A percentile compares a stretch with the other conserved stretches of the same genome.
phyloP scores from a whole-genome alignment of 2,329 filamentous ascomycete species.

The Trematosphaeria pertusa region DNA sequence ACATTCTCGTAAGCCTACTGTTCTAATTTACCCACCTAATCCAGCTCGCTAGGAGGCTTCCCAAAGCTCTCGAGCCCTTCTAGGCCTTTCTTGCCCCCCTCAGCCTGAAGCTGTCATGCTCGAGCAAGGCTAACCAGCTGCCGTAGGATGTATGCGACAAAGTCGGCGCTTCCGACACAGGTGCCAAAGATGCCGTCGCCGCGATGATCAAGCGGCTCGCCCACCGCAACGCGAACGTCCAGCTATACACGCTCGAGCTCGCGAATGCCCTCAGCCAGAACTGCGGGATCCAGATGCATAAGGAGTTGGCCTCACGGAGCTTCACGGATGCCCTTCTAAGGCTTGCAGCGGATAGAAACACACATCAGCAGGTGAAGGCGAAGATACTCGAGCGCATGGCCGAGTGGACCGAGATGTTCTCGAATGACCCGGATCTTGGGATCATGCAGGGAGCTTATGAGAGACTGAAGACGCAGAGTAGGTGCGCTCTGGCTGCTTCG shows the following conservation, averaged over 20 bases:
- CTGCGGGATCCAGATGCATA: conserved; percentile 84
- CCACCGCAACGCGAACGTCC: conserved; percentile 94
- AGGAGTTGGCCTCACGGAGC: conserved; percentile 86
- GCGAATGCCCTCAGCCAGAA: conserved; percentile 92
- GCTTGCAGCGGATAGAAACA: conserved; percentile 91
- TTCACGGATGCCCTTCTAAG: conserved; percentile 94
- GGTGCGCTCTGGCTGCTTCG: not conserved
- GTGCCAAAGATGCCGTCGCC: conserved; percentile 83
- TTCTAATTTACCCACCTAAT: no score
- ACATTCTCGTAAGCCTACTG: conserved; percentile 65
- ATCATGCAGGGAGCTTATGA: conserved; percentile 97
- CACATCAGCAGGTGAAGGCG: conserved; percentile 93
- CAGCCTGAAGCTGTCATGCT: no score
- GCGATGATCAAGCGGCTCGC: conserved; percentile 91
- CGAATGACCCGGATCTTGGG: conserved; percentile 84
- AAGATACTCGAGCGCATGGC: conserved; percentile 98
- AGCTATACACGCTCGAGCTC: conserved; percentile 90
- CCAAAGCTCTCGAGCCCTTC: no score
- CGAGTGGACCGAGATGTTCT: conserved; percentile 96
- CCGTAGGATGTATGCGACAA: conserved; percentile 66
- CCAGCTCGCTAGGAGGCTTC: not conserved
- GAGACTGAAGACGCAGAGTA: conserved; percentile 77
- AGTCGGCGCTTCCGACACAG: conserved; percentile 59
- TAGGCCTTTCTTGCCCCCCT: not conserved
- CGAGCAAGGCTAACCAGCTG: conserved; percentile 14